Conservation (phyloP, 805 yeast genomes). For the Candida caryicola region DNA sequence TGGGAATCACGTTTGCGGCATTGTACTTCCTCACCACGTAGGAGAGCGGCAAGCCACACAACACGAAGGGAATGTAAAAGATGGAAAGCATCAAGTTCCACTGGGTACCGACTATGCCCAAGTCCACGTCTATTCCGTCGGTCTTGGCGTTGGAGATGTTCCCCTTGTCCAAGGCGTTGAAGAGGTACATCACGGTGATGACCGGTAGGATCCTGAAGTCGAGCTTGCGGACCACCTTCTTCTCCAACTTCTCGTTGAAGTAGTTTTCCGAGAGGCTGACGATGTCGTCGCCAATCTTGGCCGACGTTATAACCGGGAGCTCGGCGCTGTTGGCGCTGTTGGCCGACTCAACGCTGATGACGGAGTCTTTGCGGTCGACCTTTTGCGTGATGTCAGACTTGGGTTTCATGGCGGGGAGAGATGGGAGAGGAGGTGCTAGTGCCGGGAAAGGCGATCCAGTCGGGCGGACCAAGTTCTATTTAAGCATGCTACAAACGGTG, state of each 20-base stretch:
- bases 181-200: constrained; percentile 45
- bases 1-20: constrained; percentile 45
- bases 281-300: constrained; percentile 13
- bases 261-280: constrained; percentile 12
- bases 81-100: constrained; percentile 47
- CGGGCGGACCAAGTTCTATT: not conserved
- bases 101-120: constrained; percentile 39
- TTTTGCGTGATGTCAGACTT: constrained; percentile 5
- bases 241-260: constrained; percentile 21
- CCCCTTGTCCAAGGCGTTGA: constrained; percentile 48
- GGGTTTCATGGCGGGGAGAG: constrained; percentile 1
- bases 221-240: constrained; percentile 37
- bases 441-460: not conserved
- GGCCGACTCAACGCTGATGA: constrained; percentile 5
- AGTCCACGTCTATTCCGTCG: constrained; percentile 41
- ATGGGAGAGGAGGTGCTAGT: not conserved
- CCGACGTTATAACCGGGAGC: constrained; percentile 12
- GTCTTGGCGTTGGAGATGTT: constrained; percentile 51
- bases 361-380: constrained; percentile 6
- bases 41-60: constrained; percentile 44
- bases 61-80: constrained; percentile 45
- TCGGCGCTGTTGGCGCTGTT: not conserved
- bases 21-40: constrained; percentile 39
- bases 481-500: not conserved
- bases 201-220: constrained; percentile 45